Base-by-base conservation (phyloP, 2,329 filamentous ascomycete species). In the Aureobasidium sp. region DNA sequence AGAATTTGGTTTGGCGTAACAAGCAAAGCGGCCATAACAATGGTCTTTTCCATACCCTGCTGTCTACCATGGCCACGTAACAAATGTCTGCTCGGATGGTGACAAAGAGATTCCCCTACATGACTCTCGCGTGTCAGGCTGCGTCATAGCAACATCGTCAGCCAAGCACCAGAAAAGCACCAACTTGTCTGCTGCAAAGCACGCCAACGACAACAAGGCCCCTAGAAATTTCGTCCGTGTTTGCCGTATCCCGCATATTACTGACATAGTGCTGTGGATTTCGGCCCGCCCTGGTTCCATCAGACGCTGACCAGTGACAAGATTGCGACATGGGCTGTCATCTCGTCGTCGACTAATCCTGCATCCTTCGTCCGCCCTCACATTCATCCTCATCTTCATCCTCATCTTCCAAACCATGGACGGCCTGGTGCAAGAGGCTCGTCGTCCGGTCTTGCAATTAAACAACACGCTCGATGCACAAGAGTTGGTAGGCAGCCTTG, bases 391-490 rank as follows among this genome's bases (percentile, higher is more conserved):
- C 32, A 6, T 38, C 22, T 40, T n/a, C 37, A 22, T 40, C 35
- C 24, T 30, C 14, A 32, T 14, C 35, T 40, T 2, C 32, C 5
- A 6, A 38, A 35, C 12, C 27, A 52, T 52, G 48, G 37, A 41
- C 29, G 29, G 29, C 25, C 10, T 27, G 21, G 48, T 38, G 12
- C 21, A 14, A 35, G 10, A 7, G 30, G 35, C 16, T 14, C 35
- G 37, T 42, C 59, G 59, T 24, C 59, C 60, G 25, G 22, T 40
- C 4, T 34, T 59, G 30, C 40, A 50, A 38, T 53, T 55, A 16
- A 53, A 58, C 19, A 60, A 62, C 34, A 63, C 60, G 6, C 48
- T 59, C 34, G 59, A 61, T 40, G 58, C 57, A 21, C 27, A 55
- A 19, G 56, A 59, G 25, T 51, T 62, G n/a, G 55, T 55, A 7